These are phyloP conservation scores for Cubamyces lactineus DNA, from an alignment of 768 basidiomycete genomes.

Conservation along the genomic window DNA sequence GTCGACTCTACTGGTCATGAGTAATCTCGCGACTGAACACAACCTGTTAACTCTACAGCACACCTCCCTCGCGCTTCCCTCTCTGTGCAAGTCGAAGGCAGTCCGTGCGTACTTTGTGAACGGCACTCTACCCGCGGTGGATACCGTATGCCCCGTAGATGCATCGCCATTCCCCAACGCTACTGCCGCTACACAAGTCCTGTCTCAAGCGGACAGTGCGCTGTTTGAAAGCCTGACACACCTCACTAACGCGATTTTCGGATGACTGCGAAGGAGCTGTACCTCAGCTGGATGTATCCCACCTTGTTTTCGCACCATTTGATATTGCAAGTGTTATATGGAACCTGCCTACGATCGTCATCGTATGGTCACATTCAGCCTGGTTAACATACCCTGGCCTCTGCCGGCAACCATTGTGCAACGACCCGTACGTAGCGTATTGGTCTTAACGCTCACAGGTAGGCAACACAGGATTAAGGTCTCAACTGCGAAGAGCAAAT, in stretches of 20 bases:
- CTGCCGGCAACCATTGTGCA: too few relatives aligned
- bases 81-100: slow-evolving; percentile 30
- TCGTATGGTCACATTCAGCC: too few relatives aligned
- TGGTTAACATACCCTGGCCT: too few relatives aligned
- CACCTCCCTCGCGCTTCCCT: slow-evolving; percentile 26
- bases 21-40: background rate
- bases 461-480: too few relatives aligned
- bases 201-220: background rate
- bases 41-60: slow-evolving; percentile 23
- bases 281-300: too few relatives aligned
- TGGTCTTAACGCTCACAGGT: too few relatives aligned
- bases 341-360: too few relatives aligned
- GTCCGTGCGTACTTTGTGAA: slow-evolving; percentile 33
- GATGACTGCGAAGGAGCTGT: too few relatives aligned
- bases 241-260: background rate
- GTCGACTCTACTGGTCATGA: background rate
- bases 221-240: background rate
- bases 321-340: too few relatives aligned
- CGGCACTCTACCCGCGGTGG: slow-evolving; percentile 31
- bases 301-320: too few relatives aligned
- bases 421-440: too few relatives aligned
- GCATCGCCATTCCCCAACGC: slow-evolving; percentile 21
- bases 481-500: too few relatives aligned
- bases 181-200: background rate
- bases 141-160: slow-evolving; percentile 30